Conservation (phyloP, 108 stramenopile genomes). For the Licmophora abbreviata region DNA sequence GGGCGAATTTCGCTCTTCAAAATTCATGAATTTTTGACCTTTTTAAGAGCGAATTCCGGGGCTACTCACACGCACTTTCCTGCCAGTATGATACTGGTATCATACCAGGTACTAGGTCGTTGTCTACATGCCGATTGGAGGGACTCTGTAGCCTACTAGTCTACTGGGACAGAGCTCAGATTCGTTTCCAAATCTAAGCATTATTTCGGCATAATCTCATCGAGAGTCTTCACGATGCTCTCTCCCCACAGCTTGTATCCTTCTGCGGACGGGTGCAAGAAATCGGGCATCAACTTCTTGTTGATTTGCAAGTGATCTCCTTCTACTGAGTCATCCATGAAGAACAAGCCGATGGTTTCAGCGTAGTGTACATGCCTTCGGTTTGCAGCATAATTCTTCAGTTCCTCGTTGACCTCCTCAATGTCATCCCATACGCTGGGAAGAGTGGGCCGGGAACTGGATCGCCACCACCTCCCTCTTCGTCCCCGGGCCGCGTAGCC, state of each 20-base stretch:
- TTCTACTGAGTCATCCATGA: conserved; percentile 12
- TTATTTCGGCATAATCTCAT: no score
- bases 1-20: no score
- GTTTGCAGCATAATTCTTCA: conserved; percentile 22
- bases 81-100: no score
- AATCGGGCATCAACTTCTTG: conserved; percentile 25
- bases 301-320: conserved; percentile 19
- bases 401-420: conserved; percentile 17
- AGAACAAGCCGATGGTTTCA: conserved; percentile 25
- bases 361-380: conserved; percentile 23
- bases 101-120: no score
- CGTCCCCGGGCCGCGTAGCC: neutral
- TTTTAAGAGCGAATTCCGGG: no score
- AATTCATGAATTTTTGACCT: no score
- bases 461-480: neutral
- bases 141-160: no score
- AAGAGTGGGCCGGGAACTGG: neutral
- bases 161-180: no score
- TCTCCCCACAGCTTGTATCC: conserved; percentile 15
- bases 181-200: no score
- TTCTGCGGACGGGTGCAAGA: conserved; percentile 12
- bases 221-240: neutral
- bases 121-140: no score
- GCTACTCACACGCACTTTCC: no score
- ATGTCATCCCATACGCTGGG: conserved; percentile 27